phyloP scores from a whole-genome alignment of 768 basidiomycete species.

The Termitomyces sp. region DNA sequence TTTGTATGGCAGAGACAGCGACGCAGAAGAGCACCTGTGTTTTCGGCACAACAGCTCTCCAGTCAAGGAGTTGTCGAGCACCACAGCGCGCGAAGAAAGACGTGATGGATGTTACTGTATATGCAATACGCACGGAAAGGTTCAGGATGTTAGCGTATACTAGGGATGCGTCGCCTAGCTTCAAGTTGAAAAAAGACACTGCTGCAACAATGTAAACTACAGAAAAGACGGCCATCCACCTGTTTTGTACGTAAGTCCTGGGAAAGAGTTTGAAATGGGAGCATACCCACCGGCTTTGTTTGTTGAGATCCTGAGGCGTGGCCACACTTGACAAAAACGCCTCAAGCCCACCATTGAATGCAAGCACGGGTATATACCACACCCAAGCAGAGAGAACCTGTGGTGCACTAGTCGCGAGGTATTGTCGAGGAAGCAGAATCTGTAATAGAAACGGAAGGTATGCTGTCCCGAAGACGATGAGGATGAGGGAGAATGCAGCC shows the following conservation, averaged over 20 bases:
- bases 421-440: conserved; percentile 65
- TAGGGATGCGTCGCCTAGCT: conserved; percentile 59
- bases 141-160: conserved; percentile 76
- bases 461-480: conserved; percentile 68
- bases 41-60: conserved; percentile 7
- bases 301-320: conserved; percentile 53
- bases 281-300: conserved; percentile 53
- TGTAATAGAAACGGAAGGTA: conserved; percentile 67
- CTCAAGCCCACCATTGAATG: conserved; percentile 87
- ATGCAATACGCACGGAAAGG: conserved; percentile 55
- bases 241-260: conserved; percentile 12
- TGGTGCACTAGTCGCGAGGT: conserved; percentile 75
- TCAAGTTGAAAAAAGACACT: conserved; percentile 36
- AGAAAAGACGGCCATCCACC: conserved; percentile 81
- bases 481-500: conserved; percentile 56
- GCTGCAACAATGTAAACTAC: conserved; percentile 56
- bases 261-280: not conserved
- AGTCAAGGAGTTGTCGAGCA: conserved; percentile 20
- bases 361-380: conserved; percentile 85
- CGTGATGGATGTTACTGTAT: conserved; percentile 19
- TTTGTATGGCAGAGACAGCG: conserved; percentile 18
- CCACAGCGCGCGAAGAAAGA: conserved; percentile 6
- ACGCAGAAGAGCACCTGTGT: conserved; percentile 16
- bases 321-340: conserved; percentile 85
- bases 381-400: conserved; percentile 73